Evolutionary conservation across 345 rosid species (phyloP).

Genomic region (Gossypium herbaceum): DNA sequence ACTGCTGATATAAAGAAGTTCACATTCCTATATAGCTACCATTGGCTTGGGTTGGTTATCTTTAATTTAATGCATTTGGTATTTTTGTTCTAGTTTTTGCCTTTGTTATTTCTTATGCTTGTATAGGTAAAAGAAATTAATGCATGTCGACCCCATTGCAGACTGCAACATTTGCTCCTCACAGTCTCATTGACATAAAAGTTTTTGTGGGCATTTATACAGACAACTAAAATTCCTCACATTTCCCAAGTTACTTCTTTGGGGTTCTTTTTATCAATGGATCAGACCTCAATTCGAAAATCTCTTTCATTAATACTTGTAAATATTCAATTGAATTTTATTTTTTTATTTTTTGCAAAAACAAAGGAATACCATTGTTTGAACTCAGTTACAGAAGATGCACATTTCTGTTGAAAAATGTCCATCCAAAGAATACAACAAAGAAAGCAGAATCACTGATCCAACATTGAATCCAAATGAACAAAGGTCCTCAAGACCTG

Average conservation of each 20-base stretch:
- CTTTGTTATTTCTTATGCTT: neutral
- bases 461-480: neutral
- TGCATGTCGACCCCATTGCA: slow-evolving; percentile 4
- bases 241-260: neutral
- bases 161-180: slow-evolving; percentile 8
- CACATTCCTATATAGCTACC: slow-evolving; percentile 32
- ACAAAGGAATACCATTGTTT: neutral
- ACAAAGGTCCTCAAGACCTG: neutral
- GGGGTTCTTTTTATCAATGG: neutral
- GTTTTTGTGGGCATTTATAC: neutral
- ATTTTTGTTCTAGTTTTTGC: neutral
- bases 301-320: neutral
- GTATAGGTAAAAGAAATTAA: neutral
- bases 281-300: neutral
- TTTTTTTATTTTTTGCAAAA: neutral
- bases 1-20: slow-evolving; percentile 34
- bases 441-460: neutral
- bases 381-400: neutral
- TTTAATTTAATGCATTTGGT: slow-evolving; percentile 6
- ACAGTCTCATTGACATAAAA: neutral
- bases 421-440: neutral
- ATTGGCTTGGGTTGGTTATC: neutral
- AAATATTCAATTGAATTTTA: neutral
- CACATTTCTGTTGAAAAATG: neutral
- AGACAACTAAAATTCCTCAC: neutral